Base-by-base conservation (phyloP, 2,329 filamentous ascomycete species). In the Monilinia laxa region DNA sequence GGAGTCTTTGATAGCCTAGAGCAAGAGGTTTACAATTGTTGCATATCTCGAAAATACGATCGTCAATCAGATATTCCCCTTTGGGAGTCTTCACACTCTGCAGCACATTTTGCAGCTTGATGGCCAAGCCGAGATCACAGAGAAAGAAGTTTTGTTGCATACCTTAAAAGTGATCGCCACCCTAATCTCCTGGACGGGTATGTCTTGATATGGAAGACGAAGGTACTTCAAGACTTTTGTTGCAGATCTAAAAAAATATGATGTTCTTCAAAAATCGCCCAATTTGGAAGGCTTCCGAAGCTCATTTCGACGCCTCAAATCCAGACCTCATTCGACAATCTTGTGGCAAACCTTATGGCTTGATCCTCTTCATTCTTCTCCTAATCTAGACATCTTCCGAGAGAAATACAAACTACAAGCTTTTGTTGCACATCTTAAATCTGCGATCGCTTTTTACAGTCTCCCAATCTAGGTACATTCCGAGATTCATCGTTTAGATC, bases 221-320 rank as follows among this genome's bases (percentile, higher is more conserved):
- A 49, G 16, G 12, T 18, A 18, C 45, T 35, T 9, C 45, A 18
- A 20, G 20, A n/a, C 38, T 25, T 65, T 53, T 60, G 64, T 65
- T 65, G 64, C 64, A 65, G n/a, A 20, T 45, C 64, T 65, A 23
- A 54, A 47, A 47, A 62, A 62, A 28, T 20, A 38, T 45, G 63
- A 65, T 65, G 35, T 25, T 23, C 63, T 65, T 59, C 18, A 7
- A 65, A 51, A 10, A 45, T 60, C 28, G 25, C 64, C 47, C 12
- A n/a, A 45, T 65, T 25, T 25, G 31, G 47, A 45, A 14, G 4
- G 18, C 45, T 25, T 18, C 58, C 58, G 58, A 60, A 60, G 38
- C 31, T 49, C 47, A 35, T 60, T 38, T 51, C n/a, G 31, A 51
- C 45, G n/a, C 45, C 45, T 28, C 28, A 20, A 54, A 54, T 31